Conservation (phyloP, 2,329 filamentous ascomycete species). For the Talaromyces amestolkiae region DNA sequence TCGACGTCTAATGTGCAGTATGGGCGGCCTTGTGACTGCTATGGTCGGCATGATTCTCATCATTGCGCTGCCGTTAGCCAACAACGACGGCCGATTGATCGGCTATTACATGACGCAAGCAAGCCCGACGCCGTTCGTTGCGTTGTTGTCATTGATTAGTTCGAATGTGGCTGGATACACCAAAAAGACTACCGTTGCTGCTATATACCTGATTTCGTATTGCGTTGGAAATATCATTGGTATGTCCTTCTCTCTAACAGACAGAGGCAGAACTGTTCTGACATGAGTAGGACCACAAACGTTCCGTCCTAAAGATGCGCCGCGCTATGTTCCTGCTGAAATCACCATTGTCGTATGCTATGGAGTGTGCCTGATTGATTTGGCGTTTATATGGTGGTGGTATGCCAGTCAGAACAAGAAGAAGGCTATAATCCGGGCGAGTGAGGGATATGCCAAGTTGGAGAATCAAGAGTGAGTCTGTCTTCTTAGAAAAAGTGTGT, state of each 20-base stretch:
- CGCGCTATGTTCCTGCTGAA: constrained; percentile 61
- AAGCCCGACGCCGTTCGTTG: constrained; percentile 61
- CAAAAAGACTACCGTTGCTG: constrained; percentile 54
- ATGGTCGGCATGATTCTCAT: constrained; percentile 65
- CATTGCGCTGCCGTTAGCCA: constrained; percentile 58
- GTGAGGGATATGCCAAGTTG: constrained; percentile 58
- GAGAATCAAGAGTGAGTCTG: constrained; percentile 62
- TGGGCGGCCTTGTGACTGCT: constrained; percentile 51
- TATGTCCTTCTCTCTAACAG: constrained; percentile 28
- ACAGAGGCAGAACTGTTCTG: background rate
- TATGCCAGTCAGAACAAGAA: constrained; percentile 58
- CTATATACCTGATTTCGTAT: constrained; percentile 48
- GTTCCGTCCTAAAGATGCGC: constrained; percentile 57
- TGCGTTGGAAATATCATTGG: constrained; percentile 58
- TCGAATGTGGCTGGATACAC: constrained; percentile 59
- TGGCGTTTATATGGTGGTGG: constrained; percentile 63
- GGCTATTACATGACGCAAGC: constrained; percentile 66
- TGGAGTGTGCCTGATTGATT: constrained; percentile 51
- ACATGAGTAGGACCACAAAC: constrained; percentile 50
- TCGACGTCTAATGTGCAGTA: constrained; percentile 58
- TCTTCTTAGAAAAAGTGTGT: background rate
- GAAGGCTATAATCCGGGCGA: constrained; percentile 54
- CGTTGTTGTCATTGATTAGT: constrained; percentile 60
- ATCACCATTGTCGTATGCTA: constrained; percentile 63
- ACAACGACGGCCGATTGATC: constrained; percentile 58